phyloP scores from a whole-genome alignment of 2,329 filamentous ascomycete species.

The Alternaria sp. region DNA sequence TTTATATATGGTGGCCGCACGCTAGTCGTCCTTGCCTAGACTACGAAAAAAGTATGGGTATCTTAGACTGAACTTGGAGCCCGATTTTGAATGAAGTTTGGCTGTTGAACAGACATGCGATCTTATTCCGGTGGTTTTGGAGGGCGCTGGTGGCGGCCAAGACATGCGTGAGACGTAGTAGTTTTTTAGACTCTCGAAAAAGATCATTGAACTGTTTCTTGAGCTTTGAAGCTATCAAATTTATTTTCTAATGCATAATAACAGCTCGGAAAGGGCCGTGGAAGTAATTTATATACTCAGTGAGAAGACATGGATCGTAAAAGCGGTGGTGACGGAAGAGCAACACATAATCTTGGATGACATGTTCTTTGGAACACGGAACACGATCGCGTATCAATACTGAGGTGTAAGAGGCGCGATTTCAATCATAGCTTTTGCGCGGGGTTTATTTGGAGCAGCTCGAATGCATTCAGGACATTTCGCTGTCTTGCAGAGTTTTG shows the following conservation, averaged over 20 bases:
- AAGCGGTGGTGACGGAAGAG: background rate
- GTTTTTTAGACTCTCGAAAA: background rate
- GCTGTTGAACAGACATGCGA: no score
- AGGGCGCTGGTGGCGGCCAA: background rate
- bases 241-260: accelerated
- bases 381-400: accelerated
- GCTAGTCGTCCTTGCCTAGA: background rate
- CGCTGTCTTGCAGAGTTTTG: accelerated
- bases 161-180: background rate
- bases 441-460: background rate
- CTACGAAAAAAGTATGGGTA: no score
- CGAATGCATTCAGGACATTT: accelerated
- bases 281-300: background rate
- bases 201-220: background rate
- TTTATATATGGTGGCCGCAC: background rate
- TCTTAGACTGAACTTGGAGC: no score
- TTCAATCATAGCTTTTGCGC: background rate
- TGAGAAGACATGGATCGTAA: background rate
- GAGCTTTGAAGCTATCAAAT: background rate
- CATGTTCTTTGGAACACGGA: background rate
- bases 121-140: no score
- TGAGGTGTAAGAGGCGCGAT: accelerated
- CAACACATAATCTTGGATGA: background rate
- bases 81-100: no score
- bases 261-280: background rate